Evolutionary conservation across 2,329 filamentous ascomycete species (phyloP).

Genomic region (Sarocladium oryzae): DNA sequence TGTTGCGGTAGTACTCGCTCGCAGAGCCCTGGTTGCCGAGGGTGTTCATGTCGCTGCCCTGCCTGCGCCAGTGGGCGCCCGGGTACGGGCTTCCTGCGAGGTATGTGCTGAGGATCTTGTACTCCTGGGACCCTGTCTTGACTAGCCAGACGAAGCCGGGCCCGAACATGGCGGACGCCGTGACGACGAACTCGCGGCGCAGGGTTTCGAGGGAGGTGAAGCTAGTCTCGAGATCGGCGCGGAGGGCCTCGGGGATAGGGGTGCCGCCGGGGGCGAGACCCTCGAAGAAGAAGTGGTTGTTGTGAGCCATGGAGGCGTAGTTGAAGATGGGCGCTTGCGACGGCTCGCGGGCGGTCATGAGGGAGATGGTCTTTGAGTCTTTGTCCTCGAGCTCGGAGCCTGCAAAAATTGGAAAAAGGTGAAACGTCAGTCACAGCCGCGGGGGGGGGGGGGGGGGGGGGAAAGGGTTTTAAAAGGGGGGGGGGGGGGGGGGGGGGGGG

Average conservation of each 20-base stretch:
- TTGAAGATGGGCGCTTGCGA: slow-evolving; percentile 79
- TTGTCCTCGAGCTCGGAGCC: slow-evolving; percentile 58
- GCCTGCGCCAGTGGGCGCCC: slow-evolving; percentile 73
- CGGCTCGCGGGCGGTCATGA: slow-evolving; percentile 73
- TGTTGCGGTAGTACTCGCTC: slow-evolving; percentile 32
- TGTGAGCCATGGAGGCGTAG: slow-evolving; percentile 92
- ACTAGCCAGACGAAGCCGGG: slow-evolving; percentile 97
- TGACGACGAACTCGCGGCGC: slow-evolving; percentile 70
- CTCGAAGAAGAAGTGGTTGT: slow-evolving; percentile 80
- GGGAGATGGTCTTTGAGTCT: slow-evolving; percentile 59
- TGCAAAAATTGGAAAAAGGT: slow-evolving; percentile 29
- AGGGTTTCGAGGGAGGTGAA: slow-evolving; percentile 84
- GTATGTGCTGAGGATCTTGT: slow-evolving; percentile 80
- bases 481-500: too few species aligned
- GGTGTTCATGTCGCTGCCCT: slow-evolving; percentile 65
- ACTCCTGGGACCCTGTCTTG: slow-evolving; percentile 41
- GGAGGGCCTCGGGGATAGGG: slow-evolving; percentile 50
- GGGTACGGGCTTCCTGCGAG: slow-evolving; percentile 84
- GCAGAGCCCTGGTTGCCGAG: slow-evolving; percentile 33
- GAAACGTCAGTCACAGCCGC: neutral
- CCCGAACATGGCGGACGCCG: slow-evolving; percentile 87
- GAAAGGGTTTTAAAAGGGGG: too few species aligned
- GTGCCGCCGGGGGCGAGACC: slow-evolving; percentile 37
- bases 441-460: slow-evolving; percentile 1
- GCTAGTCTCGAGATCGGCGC: slow-evolving; percentile 54